Evolutionary conservation across 169 alveolate genomes (phyloP).

Genomic region (Theileria equi): DNA sequence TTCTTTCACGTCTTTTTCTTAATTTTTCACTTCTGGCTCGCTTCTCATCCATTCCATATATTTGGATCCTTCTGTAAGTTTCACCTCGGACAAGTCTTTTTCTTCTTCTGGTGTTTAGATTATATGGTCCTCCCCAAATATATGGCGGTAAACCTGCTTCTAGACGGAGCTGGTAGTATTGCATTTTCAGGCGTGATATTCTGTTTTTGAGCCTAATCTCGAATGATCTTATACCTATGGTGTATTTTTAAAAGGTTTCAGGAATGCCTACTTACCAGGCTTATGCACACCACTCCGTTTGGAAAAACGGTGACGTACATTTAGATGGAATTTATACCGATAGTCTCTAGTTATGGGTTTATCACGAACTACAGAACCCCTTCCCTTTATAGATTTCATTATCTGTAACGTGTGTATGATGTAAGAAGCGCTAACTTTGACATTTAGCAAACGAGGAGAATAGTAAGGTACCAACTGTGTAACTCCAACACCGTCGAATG

Average conservation of each 20-base stretch:
- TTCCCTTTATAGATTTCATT: slow-evolving; percentile 17
- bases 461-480: slow-evolving; percentile 73
- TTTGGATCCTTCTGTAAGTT: slow-evolving; percentile 48
- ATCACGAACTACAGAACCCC: background rate
- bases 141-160: slow-evolving; percentile 67
- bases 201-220: slow-evolving; percentile 55
- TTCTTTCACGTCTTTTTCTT: slow-evolving; percentile 53
- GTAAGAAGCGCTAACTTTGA: slow-evolving; percentile 52
- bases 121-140: slow-evolving; percentile 66
- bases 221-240: slow-evolving; percentile 52
- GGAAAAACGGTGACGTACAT: slow-evolving; percentile 74
- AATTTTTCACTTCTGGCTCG: slow-evolving; percentile 63
- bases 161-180: slow-evolving; percentile 47
- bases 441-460: slow-evolving; percentile 71
- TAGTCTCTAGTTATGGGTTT: slow-evolving; percentile 83
- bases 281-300: slow-evolving; percentile 78
- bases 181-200: slow-evolving; percentile 34
- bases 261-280: slow-evolving; percentile 70
- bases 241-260: background rate
- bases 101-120: slow-evolving; percentile 49
- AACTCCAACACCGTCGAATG: slow-evolving; percentile 79
- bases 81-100: slow-evolving; percentile 60
- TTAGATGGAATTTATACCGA: slow-evolving; percentile 82
- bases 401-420: slow-evolving; percentile 21
- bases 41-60: slow-evolving; percentile 70